phyloP scores from a whole-genome alignment of 2,329 filamentous ascomycete species.

The Fusarium chaquense region DNA sequence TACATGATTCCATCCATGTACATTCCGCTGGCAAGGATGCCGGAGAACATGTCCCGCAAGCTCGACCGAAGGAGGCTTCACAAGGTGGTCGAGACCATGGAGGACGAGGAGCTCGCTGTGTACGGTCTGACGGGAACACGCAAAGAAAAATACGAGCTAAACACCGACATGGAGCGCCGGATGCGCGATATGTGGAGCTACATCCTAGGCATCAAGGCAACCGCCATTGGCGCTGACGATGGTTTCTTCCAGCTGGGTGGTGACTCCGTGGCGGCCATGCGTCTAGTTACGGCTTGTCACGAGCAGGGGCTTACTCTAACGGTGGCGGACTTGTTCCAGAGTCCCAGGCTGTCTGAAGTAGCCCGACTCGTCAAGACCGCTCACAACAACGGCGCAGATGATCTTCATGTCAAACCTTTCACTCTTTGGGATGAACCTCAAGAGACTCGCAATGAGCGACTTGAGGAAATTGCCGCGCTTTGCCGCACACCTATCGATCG shows the following conservation, averaged over 20 bases:
- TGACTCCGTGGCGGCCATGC: constrained; percentile 63
- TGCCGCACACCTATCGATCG: constrained; percentile 15
- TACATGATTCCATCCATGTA: constrained; percentile 13
- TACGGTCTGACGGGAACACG: constrained; percentile 11
- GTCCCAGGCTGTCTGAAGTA: constrained; percentile 13
- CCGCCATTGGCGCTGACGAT: constrained; percentile 56
- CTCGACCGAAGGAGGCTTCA: constrained; percentile 11
- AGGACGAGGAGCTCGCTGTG: constrained; percentile 11
- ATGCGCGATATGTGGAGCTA: constrained; percentile 51
- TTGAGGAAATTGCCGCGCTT: constrained; percentile 13
- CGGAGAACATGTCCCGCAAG: constrained; percentile 12
- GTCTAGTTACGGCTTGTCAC: constrained; percentile 53
- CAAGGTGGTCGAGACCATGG: constrained; percentile 13
- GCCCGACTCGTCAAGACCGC: constrained; percentile 15
- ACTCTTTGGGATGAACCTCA: constrained; percentile 14
- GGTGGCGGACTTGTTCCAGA: constrained; percentile 13
- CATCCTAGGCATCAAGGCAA: constrained; percentile 50
- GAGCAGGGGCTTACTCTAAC: constrained; percentile 9
- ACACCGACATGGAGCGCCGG: constrained; percentile 7
- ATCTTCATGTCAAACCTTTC: constrained; percentile 10
- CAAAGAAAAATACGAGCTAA: constrained; percentile 12
- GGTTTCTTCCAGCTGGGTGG: constrained; percentile 64
- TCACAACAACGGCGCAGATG: constrained; percentile 3
- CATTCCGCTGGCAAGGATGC: constrained; percentile 12
- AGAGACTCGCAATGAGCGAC: constrained; percentile 15